phyloP scores from a whole-genome alignment of 495 filamentous ascomycete genomes.

The Podospora didyma region DNA sequence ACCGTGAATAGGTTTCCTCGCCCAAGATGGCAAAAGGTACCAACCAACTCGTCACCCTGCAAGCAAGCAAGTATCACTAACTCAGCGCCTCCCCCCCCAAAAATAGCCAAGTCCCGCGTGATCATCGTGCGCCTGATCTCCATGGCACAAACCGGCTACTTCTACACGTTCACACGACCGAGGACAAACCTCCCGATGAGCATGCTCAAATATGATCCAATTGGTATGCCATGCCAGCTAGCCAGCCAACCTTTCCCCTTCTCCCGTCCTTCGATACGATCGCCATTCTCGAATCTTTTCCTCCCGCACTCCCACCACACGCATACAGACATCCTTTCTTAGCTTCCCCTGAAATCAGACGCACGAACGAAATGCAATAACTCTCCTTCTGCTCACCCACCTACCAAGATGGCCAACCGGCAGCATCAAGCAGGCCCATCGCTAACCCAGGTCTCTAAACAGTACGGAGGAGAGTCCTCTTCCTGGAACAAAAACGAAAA shows the following conservation, averaged over 20 bases:
- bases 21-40: conserved; percentile 52
- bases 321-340: too few species aligned
- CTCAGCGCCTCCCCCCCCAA: too few species aligned
- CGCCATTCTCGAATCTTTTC: too few species aligned
- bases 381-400: neutral
- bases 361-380: neutral
- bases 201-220: conserved; percentile 99
- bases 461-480: conserved; percentile 88
- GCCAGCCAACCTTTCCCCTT: neutral
- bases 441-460: conserved; percentile 4
- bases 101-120: conserved; percentile 81
- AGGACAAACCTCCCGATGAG: conserved; percentile 77
- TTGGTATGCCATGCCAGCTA: conserved; percentile 80
- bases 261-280: too few species aligned
- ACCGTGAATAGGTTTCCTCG: neutral
- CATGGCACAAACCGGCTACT: conserved; percentile 98
- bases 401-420: neutral
- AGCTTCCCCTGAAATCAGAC: too few species aligned
- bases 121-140: conserved; percentile 91
- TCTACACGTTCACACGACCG: conserved; percentile 81
- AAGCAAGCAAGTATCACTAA: neutral
- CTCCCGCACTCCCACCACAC: too few species aligned
- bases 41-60: neutral
- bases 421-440: neutral
- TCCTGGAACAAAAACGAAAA: conserved; percentile 80